Evolutionary conservation across 768 basidiomycete species (phyloP).

Genomic region (Guyanaporus albipodus): DNA sequence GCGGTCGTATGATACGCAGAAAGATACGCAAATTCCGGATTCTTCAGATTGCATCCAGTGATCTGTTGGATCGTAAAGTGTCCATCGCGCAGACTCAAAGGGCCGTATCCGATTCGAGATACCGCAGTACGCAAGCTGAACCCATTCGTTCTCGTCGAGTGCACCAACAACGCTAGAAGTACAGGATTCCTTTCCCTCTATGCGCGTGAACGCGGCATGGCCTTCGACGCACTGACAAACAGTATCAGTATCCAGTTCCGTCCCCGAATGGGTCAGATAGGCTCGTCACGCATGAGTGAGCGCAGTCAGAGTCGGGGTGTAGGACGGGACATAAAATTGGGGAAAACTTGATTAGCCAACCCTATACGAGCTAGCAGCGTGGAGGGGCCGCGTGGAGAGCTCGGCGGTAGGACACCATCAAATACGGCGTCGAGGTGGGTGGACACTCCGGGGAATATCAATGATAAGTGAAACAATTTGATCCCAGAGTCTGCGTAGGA

Average conservation of each 20-base stretch:
- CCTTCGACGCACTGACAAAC: neutral
- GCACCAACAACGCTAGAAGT: neutral
- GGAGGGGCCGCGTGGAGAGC: neutral
- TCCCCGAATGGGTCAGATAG: neutral
- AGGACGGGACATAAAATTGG: neutral
- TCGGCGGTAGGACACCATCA: neutral
- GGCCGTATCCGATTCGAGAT: neutral
- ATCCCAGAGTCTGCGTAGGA: neutral
- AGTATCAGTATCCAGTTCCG: neutral
- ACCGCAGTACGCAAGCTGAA: neutral
- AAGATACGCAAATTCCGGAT: neutral
- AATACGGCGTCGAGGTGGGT: neutral
- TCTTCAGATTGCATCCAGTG: neutral
- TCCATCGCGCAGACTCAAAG: neutral
- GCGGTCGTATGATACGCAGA: neutral
- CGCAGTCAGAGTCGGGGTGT: neutral
- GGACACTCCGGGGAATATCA: neutral
- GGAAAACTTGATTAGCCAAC: neutral
- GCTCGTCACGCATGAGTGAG: neutral
- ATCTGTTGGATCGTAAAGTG: neutral
- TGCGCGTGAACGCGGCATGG: neutral
- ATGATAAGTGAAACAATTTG: neutral
- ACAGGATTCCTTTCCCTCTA: neutral
- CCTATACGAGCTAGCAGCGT: neutral
- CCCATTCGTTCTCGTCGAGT: neutral